Conservation (phyloP, 208 protist genomes). For the Trichomonas tenax region DNA sequence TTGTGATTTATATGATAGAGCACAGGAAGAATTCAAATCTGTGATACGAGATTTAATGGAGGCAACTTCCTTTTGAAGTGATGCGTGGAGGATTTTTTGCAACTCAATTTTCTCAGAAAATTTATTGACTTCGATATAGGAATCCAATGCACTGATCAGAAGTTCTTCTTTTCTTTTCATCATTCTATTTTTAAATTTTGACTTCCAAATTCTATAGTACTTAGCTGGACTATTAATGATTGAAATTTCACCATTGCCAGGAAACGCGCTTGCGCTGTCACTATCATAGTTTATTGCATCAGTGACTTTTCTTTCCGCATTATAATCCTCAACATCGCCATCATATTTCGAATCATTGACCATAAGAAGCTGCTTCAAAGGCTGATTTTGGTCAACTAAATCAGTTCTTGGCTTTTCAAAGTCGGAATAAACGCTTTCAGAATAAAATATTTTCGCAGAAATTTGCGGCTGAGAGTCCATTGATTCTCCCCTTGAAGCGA, state of each 20-base stretch:
- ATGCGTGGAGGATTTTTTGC: not conserved
- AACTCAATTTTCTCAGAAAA: not conserved
- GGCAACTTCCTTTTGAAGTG: not conserved
- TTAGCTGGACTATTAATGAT: not conserved
- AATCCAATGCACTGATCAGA: not conserved
- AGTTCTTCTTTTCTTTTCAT: not conserved
- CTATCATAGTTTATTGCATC: not conserved
- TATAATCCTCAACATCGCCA: not conserved
- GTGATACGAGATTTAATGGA: not conserved
- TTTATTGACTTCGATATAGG: not conserved
- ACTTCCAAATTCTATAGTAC: not conserved
- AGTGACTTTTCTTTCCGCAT: not conserved
- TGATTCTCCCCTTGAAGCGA: not conserved
- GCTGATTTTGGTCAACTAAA: not conserved
- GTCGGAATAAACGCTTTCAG: not conserved
- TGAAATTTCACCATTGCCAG: too few species aligned
- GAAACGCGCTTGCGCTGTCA: not conserved
- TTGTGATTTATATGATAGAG: not conserved
- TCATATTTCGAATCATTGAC: not conserved
- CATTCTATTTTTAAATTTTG: not conserved
- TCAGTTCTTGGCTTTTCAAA: not conserved
- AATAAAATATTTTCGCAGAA: not conserved
- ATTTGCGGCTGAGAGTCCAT: not conserved
- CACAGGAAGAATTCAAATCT: not conserved
- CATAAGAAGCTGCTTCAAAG: not conserved